Percentiles rank a stretch among this genome's conserved stretches.
These are phyloP conservation scores for Seiridium cupressi DNA, from an alignment of 2,329 filamentous ascomycete genomes.

Conservation along the genomic window DNA sequence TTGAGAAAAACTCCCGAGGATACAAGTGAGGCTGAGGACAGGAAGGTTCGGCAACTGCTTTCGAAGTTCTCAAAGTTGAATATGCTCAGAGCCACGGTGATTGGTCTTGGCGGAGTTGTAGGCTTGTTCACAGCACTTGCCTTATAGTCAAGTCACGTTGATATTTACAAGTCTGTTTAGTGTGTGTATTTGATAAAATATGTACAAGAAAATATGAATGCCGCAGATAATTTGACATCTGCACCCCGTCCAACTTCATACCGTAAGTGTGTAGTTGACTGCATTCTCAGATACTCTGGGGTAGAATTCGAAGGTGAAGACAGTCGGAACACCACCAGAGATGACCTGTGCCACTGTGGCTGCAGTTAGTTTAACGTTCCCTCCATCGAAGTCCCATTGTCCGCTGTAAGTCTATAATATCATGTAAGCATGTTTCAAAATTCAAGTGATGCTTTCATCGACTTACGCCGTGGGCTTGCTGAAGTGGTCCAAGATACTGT, in stretches of 20 bases:
- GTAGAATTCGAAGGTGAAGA: slow-evolving; percentile 55
- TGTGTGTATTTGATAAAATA: background rate
- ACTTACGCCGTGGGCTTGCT: slow-evolving; percentile 41
- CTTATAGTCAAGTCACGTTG: background rate
- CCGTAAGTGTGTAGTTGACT: slow-evolving; percentile 32
- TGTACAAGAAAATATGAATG: too few species aligned
- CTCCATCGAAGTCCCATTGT: slow-evolving; percentile 50
- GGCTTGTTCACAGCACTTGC: background rate
- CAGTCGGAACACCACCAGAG: slow-evolving; percentile 38
- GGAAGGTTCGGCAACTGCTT: background rate
- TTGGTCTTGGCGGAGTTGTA: background rate
- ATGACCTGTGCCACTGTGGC: slow-evolving; percentile 45
- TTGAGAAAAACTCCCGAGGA: background rate
- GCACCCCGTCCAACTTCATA: background rate
- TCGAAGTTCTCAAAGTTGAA: background rate
- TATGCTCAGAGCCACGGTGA: background rate
- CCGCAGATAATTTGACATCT: too few species aligned
- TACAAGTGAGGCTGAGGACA: background rate
- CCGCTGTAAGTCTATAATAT: slow-evolving; percentile 39
- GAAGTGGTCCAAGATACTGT: slow-evolving; percentile 47
- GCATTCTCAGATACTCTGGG: slow-evolving; percentile 47
- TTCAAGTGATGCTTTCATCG: background rate
- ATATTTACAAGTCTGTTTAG: background rate
- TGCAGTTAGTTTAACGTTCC: slow-evolving; percentile 43
- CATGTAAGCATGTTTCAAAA: slow-evolving; percentile 1